Evolutionary conservation across 2,329 filamentous ascomycete genomes (phyloP).

Genomic region (Cytospora leucostoma): DNA sequence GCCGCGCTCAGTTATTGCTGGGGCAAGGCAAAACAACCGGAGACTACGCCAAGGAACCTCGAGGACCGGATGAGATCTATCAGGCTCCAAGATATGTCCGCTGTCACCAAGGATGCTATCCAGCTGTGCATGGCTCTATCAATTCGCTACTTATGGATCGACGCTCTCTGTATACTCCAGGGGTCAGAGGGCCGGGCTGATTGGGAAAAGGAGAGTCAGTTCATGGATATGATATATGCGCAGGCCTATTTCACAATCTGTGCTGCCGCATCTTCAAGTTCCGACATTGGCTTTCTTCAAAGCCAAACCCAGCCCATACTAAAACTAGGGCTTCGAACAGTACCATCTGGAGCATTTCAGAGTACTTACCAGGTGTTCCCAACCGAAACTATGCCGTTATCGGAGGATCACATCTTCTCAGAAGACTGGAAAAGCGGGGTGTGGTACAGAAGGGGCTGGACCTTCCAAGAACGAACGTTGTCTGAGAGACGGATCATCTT

Average conservation of each 20-base stretch:
- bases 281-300: neutral
- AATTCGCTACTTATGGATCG: constrained; percentile 23
- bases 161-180: constrained; percentile 25
- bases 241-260: neutral
- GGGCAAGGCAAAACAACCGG: constrained; percentile 2
- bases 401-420: no score
- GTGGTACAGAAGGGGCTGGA: neutral
- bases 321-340: neutral
- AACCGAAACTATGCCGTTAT: no score
- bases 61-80: neutral
- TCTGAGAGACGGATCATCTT: neutral
- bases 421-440: neutral
- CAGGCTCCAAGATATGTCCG: neutral
- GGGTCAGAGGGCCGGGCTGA: neutral
- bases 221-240: neutral
- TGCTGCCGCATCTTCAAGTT: neutral
- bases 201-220: neutral
- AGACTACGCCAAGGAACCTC: constrained; percentile 5
- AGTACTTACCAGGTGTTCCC: neutral
- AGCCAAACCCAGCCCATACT: neutral
- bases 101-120: neutral
- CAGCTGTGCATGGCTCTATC: neutral
- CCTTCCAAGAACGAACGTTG: neutral
- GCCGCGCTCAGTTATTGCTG: constrained; percentile 19
- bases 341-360: neutral